These are phyloP conservation scores for Penicillium crystallinum DNA, from an alignment of 495 filamentous ascomycete species.

Conservation along the genomic window DNA sequence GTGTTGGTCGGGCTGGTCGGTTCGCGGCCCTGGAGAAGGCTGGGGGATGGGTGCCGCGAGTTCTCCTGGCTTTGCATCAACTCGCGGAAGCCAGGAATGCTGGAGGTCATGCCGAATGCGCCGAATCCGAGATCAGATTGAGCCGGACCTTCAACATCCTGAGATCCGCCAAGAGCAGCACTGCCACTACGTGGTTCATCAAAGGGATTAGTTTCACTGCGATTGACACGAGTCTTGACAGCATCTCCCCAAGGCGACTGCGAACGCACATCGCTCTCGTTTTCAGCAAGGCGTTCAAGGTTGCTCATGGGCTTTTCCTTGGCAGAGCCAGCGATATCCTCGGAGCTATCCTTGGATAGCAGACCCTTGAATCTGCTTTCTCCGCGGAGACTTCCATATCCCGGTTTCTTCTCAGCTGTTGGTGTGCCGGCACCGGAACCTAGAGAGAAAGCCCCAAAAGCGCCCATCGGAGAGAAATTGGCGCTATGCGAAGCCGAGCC, in stretches of 20 bases:
- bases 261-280: slow-evolving; percentile 37
- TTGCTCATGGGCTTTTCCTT: slow-evolving; percentile 51
- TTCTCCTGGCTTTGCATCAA: slow-evolving; percentile 54
- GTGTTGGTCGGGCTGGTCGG: slow-evolving; percentile 90
- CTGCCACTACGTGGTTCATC: slow-evolving; percentile 65
- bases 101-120: slow-evolving; percentile 75
- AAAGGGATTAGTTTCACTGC: slow-evolving; percentile 83
- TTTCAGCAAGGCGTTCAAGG: slow-evolving; percentile 51
- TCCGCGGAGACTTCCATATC: slow-evolving; percentile 61
- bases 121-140: slow-evolving; percentile 49
- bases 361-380: slow-evolving; percentile 82
- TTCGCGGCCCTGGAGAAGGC: slow-evolving; percentile 53
- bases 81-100: slow-evolving; percentile 62
- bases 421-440: slow-evolving; percentile 48
- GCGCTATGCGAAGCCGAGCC: slow-evolving; percentile 49
- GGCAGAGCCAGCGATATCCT: slow-evolving; percentile 51
- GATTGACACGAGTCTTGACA: slow-evolving; percentile 43
- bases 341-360: slow-evolving; percentile 70
- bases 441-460: slow-evolving; percentile 82
- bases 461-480: slow-evolving; percentile 66
- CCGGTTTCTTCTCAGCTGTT: slow-evolving; percentile 60
- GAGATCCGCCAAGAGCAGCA: slow-evolving; percentile 71
- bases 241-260: slow-evolving; percentile 52
- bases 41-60: slow-evolving; percentile 53
- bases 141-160: slow-evolving; percentile 63